phyloP scores from a whole-genome alignment of 176 grass and related monocot species.

The Hordeum vulgare region DNA sequence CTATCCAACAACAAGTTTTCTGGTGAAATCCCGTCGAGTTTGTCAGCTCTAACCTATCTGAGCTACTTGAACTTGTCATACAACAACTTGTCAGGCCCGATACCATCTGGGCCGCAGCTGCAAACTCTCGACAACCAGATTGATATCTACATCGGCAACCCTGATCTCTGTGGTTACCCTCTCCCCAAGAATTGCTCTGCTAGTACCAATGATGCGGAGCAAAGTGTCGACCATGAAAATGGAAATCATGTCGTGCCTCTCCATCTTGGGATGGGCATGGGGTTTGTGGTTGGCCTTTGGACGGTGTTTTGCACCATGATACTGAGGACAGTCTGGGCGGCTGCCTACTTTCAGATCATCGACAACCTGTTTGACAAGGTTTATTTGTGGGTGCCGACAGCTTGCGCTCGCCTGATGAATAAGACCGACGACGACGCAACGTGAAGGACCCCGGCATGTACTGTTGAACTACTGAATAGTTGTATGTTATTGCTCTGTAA shows the following conservation, averaged over 20 bases:
- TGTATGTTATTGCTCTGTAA: too few relatives aligned
- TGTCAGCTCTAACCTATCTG: background rate
- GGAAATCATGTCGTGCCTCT: background rate
- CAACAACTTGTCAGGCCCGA: background rate
- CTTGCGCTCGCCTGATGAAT: background rate
- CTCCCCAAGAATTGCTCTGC: background rate
- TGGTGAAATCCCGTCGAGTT: background rate
- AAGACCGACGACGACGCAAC: background rate
- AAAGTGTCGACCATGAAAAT: background rate
- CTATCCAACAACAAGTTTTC: background rate
- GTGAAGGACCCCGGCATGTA: background rate
- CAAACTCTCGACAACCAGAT: background rate
- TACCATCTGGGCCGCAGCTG: background rate
- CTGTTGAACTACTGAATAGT: too few relatives aligned
- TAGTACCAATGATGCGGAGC: background rate
- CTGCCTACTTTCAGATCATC: background rate
- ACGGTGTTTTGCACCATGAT: background rate
- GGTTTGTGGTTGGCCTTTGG: background rate
- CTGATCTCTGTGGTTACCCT: background rate
- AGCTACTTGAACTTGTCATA: background rate
- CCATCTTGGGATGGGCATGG: background rate
- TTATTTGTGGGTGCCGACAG: background rate
- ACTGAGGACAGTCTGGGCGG: background rate
- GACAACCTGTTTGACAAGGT: background rate
- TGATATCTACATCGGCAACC: background rate